Evolutionary conservation across 2,329 filamentous ascomycete genomes (phyloP), one percentile per base, ranked within the genome.

Genomic region (Dothistroma septosporum): DNA sequence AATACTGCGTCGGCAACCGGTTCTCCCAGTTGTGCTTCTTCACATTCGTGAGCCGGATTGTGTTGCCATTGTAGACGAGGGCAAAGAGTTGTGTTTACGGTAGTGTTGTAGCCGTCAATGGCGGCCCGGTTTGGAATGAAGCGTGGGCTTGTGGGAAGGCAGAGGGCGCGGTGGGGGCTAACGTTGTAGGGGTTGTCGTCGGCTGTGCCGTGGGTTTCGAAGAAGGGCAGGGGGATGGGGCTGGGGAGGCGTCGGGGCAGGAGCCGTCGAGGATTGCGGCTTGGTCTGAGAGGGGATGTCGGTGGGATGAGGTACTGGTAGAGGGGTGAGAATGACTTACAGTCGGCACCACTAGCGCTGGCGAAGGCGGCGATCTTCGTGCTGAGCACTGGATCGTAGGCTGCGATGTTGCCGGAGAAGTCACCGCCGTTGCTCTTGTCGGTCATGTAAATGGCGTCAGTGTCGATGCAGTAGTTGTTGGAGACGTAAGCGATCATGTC

Each of bases 391-490:
- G 73, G 58, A 55, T 80, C 74, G 65, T 79, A 83, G 6, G 81
- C 79, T 10, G 82, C 76, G 3, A 77, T 65, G 22, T 75, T 77
- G 9, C 76, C 76, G 19, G 79, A 77, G 58, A 69, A 68, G 10
- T 77, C 82, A 2, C 80, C 83, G 8, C 81, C 83, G 53, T 85
- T 83, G 65, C 76, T 84, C 64, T 84, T 83, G 53, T 79, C 80
- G 0, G 75, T 73, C 5, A 75, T 75, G 61, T 80, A 82, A 50
- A 82, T 70, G 5, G 73, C 74, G 4, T 70, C 68, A 0, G 69
- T 61, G 59, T 82, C 76, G 63, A 82, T 74, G 66, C 79, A 82
- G 65, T 77, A 78, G 5, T 65, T 67, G 10, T 69, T 63, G 52
- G 74, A 65, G 21, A 82, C 61, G 28, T 75, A 64, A 22, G 73